phyloP scores from a whole-genome alignment of 1,284 basidiomycete genomes.

The Earliella scabrosa region DNA sequence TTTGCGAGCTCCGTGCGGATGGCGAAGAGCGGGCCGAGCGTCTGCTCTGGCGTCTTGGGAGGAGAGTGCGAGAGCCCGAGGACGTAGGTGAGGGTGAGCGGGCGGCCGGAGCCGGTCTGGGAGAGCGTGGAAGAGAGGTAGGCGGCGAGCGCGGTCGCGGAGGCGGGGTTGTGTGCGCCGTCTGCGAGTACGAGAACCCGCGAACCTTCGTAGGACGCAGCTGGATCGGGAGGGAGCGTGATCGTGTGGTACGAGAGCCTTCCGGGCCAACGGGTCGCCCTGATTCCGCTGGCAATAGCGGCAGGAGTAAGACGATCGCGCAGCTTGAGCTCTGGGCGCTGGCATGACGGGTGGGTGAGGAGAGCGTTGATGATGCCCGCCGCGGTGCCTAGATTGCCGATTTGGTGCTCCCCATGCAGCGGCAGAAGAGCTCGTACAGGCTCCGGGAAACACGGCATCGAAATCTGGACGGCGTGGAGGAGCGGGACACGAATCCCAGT shows the following conservation, averaged over 20 bases:
- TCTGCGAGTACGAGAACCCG: slow-evolving; percentile 73
- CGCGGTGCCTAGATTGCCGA: slow-evolving; percentile 80
- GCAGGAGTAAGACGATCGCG: slow-evolving; percentile 46
- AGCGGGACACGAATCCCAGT: slow-evolving; percentile 44
- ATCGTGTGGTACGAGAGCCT: slow-evolving; percentile 74
- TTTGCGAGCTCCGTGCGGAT: slow-evolving; percentile 15
- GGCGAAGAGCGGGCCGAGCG: slow-evolving; percentile 65
- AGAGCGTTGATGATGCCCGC: slow-evolving; percentile 68
- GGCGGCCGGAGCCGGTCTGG: slow-evolving; percentile 12
- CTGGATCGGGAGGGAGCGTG: slow-evolving; percentile 22
- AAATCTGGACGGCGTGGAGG: slow-evolving; percentile 47
- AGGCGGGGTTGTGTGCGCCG: slow-evolving; percentile 95
- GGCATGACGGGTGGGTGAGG: slow-evolving; percentile 46
- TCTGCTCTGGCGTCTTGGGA: slow-evolving; percentile 75
- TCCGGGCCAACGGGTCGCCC: slow-evolving; percentile 76
- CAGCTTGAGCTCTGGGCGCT: slow-evolving; percentile 31
- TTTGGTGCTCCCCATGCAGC: slow-evolving; percentile 83
- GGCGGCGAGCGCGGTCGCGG: slow-evolving; percentile 67
- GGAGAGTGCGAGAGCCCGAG: slow-evolving; percentile 82
- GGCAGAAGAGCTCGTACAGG: slow-evolving; percentile 52
- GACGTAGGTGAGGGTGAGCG: slow-evolving; percentile 61
- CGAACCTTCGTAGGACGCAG: neutral
- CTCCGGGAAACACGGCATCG: slow-evolving; percentile 46
- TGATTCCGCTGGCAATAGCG: slow-evolving; percentile 63
- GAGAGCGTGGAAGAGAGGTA: slow-evolving; percentile 65